Evolutionary conservation across 164 flowering plant genomes (phyloP).

Genomic region (Umbellularia californica): DNA sequence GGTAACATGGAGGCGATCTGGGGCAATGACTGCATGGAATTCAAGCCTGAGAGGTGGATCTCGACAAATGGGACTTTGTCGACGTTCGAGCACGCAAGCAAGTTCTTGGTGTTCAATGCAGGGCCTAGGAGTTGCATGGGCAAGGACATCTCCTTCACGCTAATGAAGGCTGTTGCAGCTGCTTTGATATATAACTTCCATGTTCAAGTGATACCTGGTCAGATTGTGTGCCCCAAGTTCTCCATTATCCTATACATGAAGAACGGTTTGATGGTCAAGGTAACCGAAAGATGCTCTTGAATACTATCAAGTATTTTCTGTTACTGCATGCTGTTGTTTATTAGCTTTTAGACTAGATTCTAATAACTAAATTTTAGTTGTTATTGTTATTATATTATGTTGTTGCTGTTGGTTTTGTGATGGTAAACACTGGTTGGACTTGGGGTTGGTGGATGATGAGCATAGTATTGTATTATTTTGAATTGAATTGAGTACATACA

Average conservation of each 20-base stretch:
- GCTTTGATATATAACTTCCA: slow-evolving; percentile 25
- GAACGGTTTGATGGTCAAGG: slow-evolving; percentile 35
- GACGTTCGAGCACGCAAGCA: slow-evolving; percentile 23
- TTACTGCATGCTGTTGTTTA: no score
- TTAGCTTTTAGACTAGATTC: no score
- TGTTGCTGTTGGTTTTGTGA: no score
- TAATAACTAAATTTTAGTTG: no score
- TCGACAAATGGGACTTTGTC: slow-evolving; percentile 13
- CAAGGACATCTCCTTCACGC: slow-evolving; percentile 30
- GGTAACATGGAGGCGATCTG: slow-evolving; percentile 40
- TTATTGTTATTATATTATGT: no score
- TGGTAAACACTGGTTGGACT: no score
- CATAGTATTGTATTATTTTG: no score
- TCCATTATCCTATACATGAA: slow-evolving; percentile 39
- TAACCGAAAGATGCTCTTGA: slow-evolving; percentile 11
- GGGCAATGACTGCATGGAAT: slow-evolving; percentile 51
- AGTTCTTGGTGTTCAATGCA: slow-evolving; percentile 37
- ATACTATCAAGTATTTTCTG: no score
- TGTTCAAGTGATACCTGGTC: slow-evolving; percentile 29
- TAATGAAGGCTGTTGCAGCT: slow-evolving; percentile 38
- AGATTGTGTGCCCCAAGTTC: slow-evolving; percentile 17
- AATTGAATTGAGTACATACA: no score
- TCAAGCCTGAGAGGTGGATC: slow-evolving; percentile 59
- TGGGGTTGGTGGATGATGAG: no score
- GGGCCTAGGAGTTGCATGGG: slow-evolving; percentile 53